These are phyloP conservation scores for Cetraspora pellucida DNA, from an alignment of 192 early-diverging fungal genomes.

Conservation along the genomic window DNA sequence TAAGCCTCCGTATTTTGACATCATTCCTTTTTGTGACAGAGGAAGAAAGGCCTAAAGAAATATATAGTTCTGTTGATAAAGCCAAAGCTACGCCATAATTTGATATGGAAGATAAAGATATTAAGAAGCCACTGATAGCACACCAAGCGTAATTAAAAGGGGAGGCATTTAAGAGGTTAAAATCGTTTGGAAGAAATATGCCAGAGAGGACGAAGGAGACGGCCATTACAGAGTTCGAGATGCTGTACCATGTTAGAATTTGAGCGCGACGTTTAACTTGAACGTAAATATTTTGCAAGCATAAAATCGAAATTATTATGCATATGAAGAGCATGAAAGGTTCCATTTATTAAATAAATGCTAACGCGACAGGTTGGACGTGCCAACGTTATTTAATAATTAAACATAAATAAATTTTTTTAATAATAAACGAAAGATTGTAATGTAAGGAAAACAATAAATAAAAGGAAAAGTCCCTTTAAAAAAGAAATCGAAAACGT, in stretches of 20 bases:
- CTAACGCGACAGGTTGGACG: too few species aligned
- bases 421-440: too few species aligned
- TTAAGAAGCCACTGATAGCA: slow-evolving; percentile 1
- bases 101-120: background rate
- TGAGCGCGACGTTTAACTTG: slow-evolving; percentile 25
- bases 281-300: slow-evolving; percentile 29
- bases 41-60: background rate
- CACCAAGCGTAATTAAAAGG: background rate
- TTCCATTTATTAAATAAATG: slow-evolving; percentile 7
- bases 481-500: too few species aligned
- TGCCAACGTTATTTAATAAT: too few species aligned
- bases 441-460: too few species aligned
- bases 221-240: slow-evolving; percentile 8
- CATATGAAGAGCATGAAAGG: background rate
- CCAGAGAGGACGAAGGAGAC: slow-evolving; percentile 15
- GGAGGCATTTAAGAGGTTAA: background rate
- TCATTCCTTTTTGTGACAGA: background rate
- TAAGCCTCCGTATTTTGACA: background rate
- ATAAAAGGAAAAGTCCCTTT: too few species aligned
- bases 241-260: slow-evolving; percentile 9
- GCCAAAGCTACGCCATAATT: slow-evolving; percentile 11
- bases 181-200: background rate
- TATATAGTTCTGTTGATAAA: slow-evolving; percentile 13
- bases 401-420: too few species aligned
- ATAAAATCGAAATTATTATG: slow-evolving; percentile 5